Conservation (phyloP, 2,329 filamentous ascomycete species). For the Ceratocystis huliohia region DNA sequence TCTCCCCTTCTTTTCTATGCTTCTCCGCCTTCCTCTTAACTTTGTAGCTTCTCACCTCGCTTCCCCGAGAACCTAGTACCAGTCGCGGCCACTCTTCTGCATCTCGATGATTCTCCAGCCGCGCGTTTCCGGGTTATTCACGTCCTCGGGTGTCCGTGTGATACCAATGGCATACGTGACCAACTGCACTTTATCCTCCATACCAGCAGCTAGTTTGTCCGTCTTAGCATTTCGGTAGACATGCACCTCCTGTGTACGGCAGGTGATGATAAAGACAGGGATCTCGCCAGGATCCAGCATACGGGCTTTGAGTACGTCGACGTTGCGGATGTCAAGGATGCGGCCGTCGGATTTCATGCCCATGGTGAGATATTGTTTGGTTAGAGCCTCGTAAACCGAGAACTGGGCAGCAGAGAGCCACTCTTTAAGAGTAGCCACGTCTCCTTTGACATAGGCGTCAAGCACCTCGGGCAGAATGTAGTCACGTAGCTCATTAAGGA, state of each 20-base stretch:
- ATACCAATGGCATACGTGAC: slow-evolving; percentile 97
- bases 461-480: slow-evolving; percentile 96
- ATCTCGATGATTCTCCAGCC: slow-evolving; percentile 97
- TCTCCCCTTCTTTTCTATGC: not conserved
- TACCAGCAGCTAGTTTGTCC: slow-evolving; percentile 78
- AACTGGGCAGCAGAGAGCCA: slow-evolving; percentile 96
- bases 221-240: slow-evolving; percentile 90
- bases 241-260: slow-evolving; percentile 92
- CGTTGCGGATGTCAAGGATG: slow-evolving; percentile 87
- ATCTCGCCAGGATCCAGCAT: slow-evolving; percentile 77
- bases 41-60: not conserved
- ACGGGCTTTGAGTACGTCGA: slow-evolving; percentile 71
- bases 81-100: slow-evolving; percentile 95
- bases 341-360: slow-evolving; percentile 90
- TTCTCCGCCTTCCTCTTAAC: not conserved
- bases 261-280: slow-evolving; percentile 94
- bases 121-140: slow-evolving; percentile 90
- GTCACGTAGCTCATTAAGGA: slow-evolving; percentile 87
- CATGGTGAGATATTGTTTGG: slow-evolving; percentile 86
- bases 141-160: slow-evolving; percentile 84
- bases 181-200: slow-evolving; percentile 97
- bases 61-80: slow-evolving; percentile 35
- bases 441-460: slow-evolving; percentile 95
- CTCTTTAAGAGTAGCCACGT: slow-evolving; percentile 75
- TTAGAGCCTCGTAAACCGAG: slow-evolving; percentile 90